These are phyloP conservation scores for Bipolaris zeicola DNA, from an alignment of 2,329 filamentous ascomycete species.

Conservation along the genomic window DNA sequence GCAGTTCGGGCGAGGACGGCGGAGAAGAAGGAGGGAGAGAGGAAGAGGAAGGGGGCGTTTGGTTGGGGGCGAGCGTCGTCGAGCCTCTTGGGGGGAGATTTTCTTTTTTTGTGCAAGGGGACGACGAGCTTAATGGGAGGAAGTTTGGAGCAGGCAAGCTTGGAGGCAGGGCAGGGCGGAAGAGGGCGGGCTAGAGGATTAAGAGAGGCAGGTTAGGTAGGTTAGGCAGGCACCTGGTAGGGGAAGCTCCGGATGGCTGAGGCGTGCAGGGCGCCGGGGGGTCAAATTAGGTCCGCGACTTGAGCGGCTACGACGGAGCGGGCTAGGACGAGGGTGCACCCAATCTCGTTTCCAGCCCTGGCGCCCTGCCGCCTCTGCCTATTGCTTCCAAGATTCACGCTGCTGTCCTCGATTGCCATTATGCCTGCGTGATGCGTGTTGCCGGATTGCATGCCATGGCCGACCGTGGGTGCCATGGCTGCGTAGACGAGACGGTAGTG, in stretches of 20 bases:
- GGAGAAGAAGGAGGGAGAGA: conserved; percentile 11
- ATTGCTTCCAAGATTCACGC: conserved; percentile 5
- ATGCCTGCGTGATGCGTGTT: neutral
- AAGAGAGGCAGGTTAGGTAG: conserved; percentile 34
- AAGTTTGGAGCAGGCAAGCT: conserved; percentile 6
- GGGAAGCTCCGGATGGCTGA: conserved; percentile 42
- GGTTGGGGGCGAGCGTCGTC: neutral
- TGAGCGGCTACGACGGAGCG: conserved; percentile 19
- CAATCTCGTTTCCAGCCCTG: conserved; percentile 31
- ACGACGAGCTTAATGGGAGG: conserved; percentile 14
- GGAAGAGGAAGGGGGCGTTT: neutral
- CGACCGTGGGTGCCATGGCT: neutral
- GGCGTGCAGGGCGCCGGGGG: conserved; percentile 34
- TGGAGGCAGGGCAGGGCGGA: conserved; percentile 17
- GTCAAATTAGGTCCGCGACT: conserved; percentile 28
- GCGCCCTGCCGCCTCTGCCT: conserved; percentile 3
- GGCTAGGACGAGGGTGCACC: conserved; percentile 14
- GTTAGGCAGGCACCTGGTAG: conserved; percentile 11
- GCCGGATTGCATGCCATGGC: neutral
- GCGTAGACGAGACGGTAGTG: neutral
- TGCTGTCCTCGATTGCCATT: conserved; percentile 2
- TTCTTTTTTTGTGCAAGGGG: neutral
- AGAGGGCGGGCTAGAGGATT: conserved; percentile 34
- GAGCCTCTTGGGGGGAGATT: neutral
- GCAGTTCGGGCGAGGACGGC: conserved; percentile 10